Base-by-base conservation (phyloP, 805 yeast genomes). In the Pichia occidentalis region DNA sequence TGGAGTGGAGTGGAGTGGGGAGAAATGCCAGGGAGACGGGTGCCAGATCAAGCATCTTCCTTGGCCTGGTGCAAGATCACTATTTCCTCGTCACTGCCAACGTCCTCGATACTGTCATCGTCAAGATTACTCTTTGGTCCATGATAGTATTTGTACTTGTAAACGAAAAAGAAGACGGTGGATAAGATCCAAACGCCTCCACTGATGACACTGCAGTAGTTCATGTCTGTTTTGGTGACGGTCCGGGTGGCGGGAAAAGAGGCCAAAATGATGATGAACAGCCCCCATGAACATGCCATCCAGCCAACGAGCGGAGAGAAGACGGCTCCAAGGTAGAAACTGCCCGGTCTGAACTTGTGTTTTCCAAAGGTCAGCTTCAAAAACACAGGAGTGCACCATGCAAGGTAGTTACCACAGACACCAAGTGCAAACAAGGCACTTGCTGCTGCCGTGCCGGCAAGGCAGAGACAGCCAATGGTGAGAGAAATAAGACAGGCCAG, bases 401-500 rank as follows among this genome's bases (percentile, higher is more conserved):
- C 72, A 29, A 77, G 56, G 45, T 71, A 68, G 52, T 76, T 73
- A 36, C 80, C 77, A 11, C 78, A 70, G 44, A 75, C 68, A 32
- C 70, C 73, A 29, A 79, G 60, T 1, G 81, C 68, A 60, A 79
- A 79, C 32, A 79, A 63, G n/a, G 85, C 84, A 36, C 63, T 64
- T 3, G 83, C 73, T 17, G 84, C 82, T 4, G 74, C 64, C 3
- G 65, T 46, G 24, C 74, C 75, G 39, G 75, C 72, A 36, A 79
- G 56, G 41, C 75, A 70, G 38, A 79, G 61, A 31, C 70, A 62
- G 3, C 85, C 85, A 21, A 78, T 40, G 5, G 68, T 31, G 5
- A 73, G 48, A 14, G 71, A 64, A 3, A 73, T 51, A 4, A 53
- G 37, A 18, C 76, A 74, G 22, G 71, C 73, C 45, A 71, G 69